These are phyloP conservation scores for Phytopythium chamaehyphon DNA, from an alignment of 352 stramenopile species.

Conservation along the genomic window DNA sequence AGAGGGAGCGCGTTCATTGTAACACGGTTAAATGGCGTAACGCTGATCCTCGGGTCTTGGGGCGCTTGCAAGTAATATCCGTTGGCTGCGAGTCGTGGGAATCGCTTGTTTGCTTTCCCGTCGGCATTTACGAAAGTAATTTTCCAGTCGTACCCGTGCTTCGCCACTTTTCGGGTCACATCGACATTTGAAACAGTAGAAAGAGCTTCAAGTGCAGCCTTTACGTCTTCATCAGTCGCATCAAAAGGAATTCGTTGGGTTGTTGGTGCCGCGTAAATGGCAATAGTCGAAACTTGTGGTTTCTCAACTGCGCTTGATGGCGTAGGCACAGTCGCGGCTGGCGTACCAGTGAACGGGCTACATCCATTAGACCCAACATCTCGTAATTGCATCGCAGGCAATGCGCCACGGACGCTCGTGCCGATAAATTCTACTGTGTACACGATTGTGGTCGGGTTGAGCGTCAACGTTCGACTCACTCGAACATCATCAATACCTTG, in stretches of 20 bases:
- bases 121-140: conserved; percentile 90
- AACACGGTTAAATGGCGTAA: conserved; percentile 52
- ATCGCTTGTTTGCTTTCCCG: conserved; percentile 13
- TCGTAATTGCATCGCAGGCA: conserved; percentile 81
- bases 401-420: conserved; percentile 81
- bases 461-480: conserved; percentile 44
- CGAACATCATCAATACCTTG: conserved; percentile 71
- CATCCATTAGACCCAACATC: conserved; percentile 93
- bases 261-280: conserved; percentile 90
- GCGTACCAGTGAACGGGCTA: conserved; percentile 47
- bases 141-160: conserved; percentile 89
- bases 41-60: conserved; percentile 34
- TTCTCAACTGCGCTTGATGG: conserved; percentile 27
- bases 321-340: conserved; percentile 9
- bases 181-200: conserved; percentile 86
- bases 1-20: conserved; percentile 28
- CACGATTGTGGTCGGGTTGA: conserved; percentile 49
- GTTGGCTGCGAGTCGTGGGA: conserved; percentile 42
- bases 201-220: conserved; percentile 91
- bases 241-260: conserved; percentile 90
- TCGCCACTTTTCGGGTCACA: conserved; percentile 74
- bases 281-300: conserved; percentile 54
- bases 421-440: conserved; percentile 94
- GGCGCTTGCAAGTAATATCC: conserved; percentile 40
- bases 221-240: conserved; percentile 87